A percentile compares a stretch with the other conserved stretches of the same genome.
phyloP scores from a whole-genome alignment of 2,329 filamentous ascomycete genomes.

The Parafenestella ontariensis region DNA sequence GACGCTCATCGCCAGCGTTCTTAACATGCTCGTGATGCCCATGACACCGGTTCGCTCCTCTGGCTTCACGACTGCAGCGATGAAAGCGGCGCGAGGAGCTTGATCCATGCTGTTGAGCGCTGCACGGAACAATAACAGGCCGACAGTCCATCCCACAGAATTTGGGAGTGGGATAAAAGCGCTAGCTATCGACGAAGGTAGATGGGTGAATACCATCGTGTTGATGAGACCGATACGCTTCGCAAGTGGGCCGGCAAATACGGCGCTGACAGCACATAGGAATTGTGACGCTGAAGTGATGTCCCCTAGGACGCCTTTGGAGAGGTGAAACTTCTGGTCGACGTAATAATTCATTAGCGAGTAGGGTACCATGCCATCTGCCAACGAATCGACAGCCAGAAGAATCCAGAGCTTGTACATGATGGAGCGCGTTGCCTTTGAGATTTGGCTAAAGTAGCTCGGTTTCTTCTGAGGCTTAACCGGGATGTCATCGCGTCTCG shows the following conservation, averaged over 20 bases:
- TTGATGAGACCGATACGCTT: conserved; percentile 67
- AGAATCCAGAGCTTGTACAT: conserved; percentile 72
- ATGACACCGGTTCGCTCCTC: conserved; percentile 73
- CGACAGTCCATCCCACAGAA: conserved; percentile 60
- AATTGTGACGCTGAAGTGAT: conserved; percentile 59
- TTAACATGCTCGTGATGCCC: conserved; percentile 69
- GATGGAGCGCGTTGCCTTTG: conserved; percentile 61
- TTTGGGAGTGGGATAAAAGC: conserved; percentile 62
- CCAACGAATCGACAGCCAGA: conserved; percentile 68
- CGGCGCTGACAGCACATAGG: conserved; percentile 60
- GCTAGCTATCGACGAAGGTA: conserved; percentile 67
- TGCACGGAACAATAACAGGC: conserved; percentile 65
- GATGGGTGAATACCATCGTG: conserved; percentile 58
- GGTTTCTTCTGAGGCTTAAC: conserved; percentile 35
- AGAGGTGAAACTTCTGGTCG: conserved; percentile 43
- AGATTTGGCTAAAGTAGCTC: conserved; percentile 61
- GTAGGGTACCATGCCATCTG: conserved; percentile 64
- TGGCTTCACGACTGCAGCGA: conserved; percentile 69
- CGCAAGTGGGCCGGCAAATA: conserved; percentile 65
- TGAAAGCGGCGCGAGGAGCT: conserved; percentile 69
- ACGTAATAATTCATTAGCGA: conserved; percentile 48
- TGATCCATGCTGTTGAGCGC: conserved; percentile 75
- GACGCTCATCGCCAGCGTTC: conserved; percentile 64
- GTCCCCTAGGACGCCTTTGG: conserved; percentile 65
- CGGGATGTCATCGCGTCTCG: conserved; percentile 23